Conservation (phyloP, 2,329 filamentous ascomycete species). For the Sarocladium brachiariae region DNA sequence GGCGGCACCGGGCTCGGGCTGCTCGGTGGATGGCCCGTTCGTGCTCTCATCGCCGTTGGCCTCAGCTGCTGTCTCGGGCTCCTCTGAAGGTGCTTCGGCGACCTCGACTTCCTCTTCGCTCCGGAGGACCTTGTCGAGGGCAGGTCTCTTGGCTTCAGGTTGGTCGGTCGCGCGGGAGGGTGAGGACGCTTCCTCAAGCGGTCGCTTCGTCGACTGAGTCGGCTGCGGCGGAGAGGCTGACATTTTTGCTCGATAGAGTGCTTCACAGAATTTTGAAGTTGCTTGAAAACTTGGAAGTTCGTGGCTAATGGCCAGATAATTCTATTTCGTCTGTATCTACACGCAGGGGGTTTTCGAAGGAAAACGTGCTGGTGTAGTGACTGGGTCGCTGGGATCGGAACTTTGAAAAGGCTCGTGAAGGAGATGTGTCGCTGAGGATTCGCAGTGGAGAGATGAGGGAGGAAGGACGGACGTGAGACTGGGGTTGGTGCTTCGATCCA, state of each 20-base stretch:
- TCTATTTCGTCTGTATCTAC: slow-evolving; percentile 56
- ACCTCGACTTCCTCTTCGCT: slow-evolving; percentile 47
- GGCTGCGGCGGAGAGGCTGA: slow-evolving; percentile 62
- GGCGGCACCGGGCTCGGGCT: neutral
- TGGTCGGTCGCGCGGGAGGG: slow-evolving; percentile 87
- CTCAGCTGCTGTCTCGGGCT: slow-evolving; percentile 26
- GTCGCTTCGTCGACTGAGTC: slow-evolving; percentile 76
- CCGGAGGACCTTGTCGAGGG: slow-evolving; percentile 84
- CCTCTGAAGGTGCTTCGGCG: slow-evolving; percentile 18
- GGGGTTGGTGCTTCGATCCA: slow-evolving; percentile 6
- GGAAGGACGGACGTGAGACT: slow-evolving; percentile 19
- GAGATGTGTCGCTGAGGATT: too few relatives aligned
- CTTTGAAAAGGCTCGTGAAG: slow-evolving; percentile 21
- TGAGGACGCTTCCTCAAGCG: slow-evolving; percentile 93
- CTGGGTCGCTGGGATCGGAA: slow-evolving; percentile 34
- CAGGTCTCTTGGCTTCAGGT: slow-evolving; percentile 93
- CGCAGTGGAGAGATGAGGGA: too few relatives aligned
- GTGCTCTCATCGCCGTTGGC: slow-evolving; percentile 40
- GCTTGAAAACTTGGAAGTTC: neutral
- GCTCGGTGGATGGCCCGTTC: slow-evolving; percentile 1
- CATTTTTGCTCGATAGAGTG: slow-evolving; percentile 45
- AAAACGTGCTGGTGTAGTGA: slow-evolving; percentile 87
- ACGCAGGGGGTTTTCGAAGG: slow-evolving; percentile 78
- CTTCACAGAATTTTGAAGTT: slow-evolving; percentile 13
- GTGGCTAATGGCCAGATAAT: slow-evolving; percentile 1